Evolutionary conservation across 163 green algal genomes (phyloP).

Genomic region (Scenedesmus sp.): DNA sequence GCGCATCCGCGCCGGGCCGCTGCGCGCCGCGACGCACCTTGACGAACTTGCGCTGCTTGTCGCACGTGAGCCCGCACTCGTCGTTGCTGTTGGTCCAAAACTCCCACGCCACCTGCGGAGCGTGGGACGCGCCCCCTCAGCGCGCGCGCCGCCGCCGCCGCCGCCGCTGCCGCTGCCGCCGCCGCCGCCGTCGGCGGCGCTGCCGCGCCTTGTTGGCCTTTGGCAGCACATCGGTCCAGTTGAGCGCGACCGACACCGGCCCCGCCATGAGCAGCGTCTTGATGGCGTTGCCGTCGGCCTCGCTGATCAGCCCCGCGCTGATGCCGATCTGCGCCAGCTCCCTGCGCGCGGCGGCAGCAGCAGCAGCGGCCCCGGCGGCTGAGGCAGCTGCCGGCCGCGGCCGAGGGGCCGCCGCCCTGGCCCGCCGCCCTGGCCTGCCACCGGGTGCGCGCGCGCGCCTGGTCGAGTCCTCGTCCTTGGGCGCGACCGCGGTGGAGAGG

Average conservation of each 20-base stretch:
- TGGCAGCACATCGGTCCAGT: slow-evolving; percentile 86
- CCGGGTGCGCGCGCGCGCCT: slow-evolving; percentile 29
- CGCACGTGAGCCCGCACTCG: slow-evolving; percentile 84
- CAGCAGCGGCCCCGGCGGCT: neutral
- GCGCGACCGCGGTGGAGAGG: slow-evolving; percentile 86
- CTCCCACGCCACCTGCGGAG: slow-evolving; percentile 84
- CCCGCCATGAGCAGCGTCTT: slow-evolving; percentile 70
- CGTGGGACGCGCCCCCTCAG: too few species aligned
- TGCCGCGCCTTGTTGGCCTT: slow-evolving; percentile 60
- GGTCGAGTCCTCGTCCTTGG: slow-evolving; percentile 75
- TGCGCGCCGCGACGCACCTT: slow-evolving; percentile 44
- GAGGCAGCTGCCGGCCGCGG: neutral
- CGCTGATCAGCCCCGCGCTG: slow-evolving; percentile 81
- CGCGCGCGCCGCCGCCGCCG: too few species aligned
- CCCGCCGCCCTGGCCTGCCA: too few species aligned
- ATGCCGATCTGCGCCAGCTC: slow-evolving; percentile 81
- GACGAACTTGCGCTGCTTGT: slow-evolving; percentile 85
- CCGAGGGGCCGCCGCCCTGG: too few species aligned
- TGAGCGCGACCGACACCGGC: slow-evolving; percentile 70
- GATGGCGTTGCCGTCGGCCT: slow-evolving; percentile 71
- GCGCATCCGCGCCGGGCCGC: too few species aligned
- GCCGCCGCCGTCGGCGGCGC: too few species aligned
- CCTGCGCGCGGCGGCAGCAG: slow-evolving; percentile 39
- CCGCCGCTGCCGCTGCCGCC: too few species aligned
- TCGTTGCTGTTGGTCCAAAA: slow-evolving; percentile 95